A percentile compares a stretch with the other conserved stretches of the same genome.
These are phyloP conservation scores for Incumbomyces lentus DNA, from an alignment of 2,329 filamentous ascomycete genomes.

Conservation along the genomic window DNA sequence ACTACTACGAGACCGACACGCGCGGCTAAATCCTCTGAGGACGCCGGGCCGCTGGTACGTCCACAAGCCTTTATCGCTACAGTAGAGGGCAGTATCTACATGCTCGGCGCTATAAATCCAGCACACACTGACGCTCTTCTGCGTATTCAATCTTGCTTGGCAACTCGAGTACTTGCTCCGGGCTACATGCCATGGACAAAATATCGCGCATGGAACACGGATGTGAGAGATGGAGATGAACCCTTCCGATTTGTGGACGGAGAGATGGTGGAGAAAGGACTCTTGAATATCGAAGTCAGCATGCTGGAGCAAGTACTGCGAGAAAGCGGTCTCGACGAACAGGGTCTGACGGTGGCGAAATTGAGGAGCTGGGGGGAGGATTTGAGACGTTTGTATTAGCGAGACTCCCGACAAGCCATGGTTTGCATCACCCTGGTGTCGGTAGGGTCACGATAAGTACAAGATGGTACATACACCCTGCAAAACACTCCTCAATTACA, in stretches of 20 bases:
- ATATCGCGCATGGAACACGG: constrained; percentile 74
- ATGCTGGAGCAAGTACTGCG: constrained; percentile 45
- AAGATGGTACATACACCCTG: too few species aligned
- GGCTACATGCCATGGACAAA: constrained; percentile 66
- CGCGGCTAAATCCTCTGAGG: background rate
- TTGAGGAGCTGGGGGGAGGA: constrained; percentile 18
- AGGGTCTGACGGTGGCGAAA: constrained; percentile 12
- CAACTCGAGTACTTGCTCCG: constrained; percentile 53
- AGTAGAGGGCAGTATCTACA: constrained; percentile 82
- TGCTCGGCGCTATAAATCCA: constrained; percentile 65
- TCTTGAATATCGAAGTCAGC: constrained; percentile 59
- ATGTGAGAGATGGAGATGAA: constrained; percentile 58
- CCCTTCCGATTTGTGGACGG: constrained; percentile 87
- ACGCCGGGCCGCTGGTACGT: constrained; percentile 52
- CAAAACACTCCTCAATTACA: too few species aligned
- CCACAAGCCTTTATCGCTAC: constrained; percentile 84
- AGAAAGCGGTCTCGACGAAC: constrained; percentile 22
- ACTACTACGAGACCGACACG: background rate
- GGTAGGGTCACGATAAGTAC: too few species aligned
- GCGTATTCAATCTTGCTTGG: constrained; percentile 64
- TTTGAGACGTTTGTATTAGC: constrained; percentile 19
- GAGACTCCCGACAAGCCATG: background rate
- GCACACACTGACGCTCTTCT: constrained; percentile 69
- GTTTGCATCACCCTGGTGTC: too few species aligned
- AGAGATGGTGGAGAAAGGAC: constrained; percentile 68